phyloP scores from a whole-genome alignment of 169 alveolate species.

The Plasmodium fragile region DNA sequence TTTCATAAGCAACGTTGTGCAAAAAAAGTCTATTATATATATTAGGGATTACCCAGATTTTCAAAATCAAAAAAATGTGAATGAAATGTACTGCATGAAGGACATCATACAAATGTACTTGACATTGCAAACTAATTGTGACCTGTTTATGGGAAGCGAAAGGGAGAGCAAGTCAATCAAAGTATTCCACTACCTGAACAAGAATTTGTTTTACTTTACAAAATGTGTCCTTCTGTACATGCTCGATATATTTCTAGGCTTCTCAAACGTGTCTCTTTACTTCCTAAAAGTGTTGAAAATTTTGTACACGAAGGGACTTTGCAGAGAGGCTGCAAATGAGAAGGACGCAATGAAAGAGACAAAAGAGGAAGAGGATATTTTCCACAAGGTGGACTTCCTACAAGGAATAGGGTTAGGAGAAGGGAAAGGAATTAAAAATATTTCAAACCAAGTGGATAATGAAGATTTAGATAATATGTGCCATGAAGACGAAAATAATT shows the following conservation, averaged over 20 bases:
- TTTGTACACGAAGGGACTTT: conserved; percentile 75
- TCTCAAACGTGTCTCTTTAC: conserved; percentile 69
- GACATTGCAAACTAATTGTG: too few relatives aligned
- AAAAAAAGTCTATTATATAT: conserved; percentile 42
- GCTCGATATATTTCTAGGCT: conserved; percentile 52
- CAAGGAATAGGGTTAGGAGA: conserved; percentile 85
- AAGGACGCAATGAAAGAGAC: conserved; percentile 80
- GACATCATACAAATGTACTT: conserved; percentile 30
- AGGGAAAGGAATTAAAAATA: conserved; percentile 84
- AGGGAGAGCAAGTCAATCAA: neutral
- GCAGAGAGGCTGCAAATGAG: conserved; percentile 77
- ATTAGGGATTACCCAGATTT: conserved; percentile 68
- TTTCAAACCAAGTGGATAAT: conserved; percentile 83
- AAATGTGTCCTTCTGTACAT: conserved; percentile 32
- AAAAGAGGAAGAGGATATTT: conserved; percentile 82
- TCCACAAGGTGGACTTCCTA: conserved; percentile 80
- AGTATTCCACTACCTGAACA: conserved; percentile 40
- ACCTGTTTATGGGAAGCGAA: neutral
- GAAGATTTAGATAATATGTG: conserved; percentile 80
- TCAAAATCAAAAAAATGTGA: conserved; percentile 41
- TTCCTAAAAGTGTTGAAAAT: conserved; percentile 65
- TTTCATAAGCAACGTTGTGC: conserved; percentile 7
- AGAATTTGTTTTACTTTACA: conserved; percentile 47
- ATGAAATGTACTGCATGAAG: conserved; percentile 29
- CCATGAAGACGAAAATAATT: conserved; percentile 81